These are phyloP conservation scores for Fusarium piperis DNA, from an alignment of 2,329 filamentous ascomycete genomes.

Conservation along the genomic window DNA sequence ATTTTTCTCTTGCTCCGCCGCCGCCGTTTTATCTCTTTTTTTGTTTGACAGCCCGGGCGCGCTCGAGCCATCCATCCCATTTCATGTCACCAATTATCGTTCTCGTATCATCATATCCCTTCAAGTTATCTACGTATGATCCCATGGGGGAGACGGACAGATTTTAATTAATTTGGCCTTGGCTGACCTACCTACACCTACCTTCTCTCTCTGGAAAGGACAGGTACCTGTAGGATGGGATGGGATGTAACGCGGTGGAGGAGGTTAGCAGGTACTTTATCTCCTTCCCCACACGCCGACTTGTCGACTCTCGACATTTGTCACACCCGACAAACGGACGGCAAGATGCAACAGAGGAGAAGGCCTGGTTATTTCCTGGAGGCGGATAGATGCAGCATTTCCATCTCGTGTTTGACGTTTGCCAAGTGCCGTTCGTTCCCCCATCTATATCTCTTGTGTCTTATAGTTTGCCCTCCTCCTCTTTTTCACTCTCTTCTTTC, in stretches of 20 bases:
- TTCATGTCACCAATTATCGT: neutral
- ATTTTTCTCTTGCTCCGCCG: neutral
- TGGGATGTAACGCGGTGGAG: neutral
- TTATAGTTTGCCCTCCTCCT: neutral
- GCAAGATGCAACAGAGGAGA: neutral
- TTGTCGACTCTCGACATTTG: neutral
- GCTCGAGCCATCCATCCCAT: neutral
- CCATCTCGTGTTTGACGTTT: neutral
- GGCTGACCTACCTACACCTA: neutral
- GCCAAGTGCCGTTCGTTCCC: neutral
- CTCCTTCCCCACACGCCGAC: neutral
- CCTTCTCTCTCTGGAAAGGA: neutral
- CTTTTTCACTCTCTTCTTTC: neutral
- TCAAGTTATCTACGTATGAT: neutral
- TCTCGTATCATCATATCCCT: conserved; percentile 8
- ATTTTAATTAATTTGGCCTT: conserved; percentile 13
- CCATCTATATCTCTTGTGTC: neutral
- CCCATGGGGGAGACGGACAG: conserved; percentile 15
- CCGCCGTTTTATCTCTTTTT: neutral
- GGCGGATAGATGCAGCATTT: neutral
- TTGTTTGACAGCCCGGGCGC: conserved; percentile 10
- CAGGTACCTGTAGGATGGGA: neutral
- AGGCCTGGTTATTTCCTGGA: neutral
- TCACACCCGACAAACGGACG: neutral
- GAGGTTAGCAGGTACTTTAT: neutral